phyloP scores from a whole-genome alignment of 306 rosid genomes.

The Cucurbita maxima region DNA sequence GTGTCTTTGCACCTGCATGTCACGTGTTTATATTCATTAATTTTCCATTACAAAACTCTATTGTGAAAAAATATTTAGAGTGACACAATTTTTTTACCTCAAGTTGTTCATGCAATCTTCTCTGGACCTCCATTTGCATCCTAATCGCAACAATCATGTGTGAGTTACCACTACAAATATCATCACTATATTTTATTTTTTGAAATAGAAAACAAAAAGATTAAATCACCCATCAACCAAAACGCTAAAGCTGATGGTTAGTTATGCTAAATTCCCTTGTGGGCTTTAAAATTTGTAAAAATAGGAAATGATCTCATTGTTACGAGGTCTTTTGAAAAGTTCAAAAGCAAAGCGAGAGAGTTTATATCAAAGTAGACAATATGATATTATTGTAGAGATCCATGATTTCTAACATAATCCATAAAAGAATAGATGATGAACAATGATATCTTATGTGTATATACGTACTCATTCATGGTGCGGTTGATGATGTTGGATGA shows the following conservation, averaged over 20 bases:
- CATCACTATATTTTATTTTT: neutral
- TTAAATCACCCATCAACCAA: too few species aligned
- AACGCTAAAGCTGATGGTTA: too few species aligned
- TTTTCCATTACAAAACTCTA: neutral
- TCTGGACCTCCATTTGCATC: constrained; percentile 99
- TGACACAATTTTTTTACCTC: constrained; percentile 37
- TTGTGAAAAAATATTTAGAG: neutral
- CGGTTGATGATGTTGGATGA: constrained; percentile 79
- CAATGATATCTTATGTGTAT: neutral
- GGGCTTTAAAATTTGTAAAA: neutral
- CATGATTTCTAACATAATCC: too few species aligned
- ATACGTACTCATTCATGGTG: constrained; percentile 83
- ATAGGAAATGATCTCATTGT: too few species aligned
- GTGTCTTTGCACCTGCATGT: constrained; percentile 76
- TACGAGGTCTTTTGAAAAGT: too few species aligned
- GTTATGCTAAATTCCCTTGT: too few species aligned
- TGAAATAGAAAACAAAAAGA: too few species aligned
- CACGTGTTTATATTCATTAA: neutral
- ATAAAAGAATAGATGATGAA: neutral
- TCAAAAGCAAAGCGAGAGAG: too few species aligned
- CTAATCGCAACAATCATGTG: constrained; percentile 59
- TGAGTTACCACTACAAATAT: constrained; percentile 34
- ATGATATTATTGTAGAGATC: too few species aligned
- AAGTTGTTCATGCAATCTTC: constrained; percentile 89
- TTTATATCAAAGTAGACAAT: too few species aligned